phyloP scores from a whole-genome alignment of 2,329 filamentous ascomycete species.

The Cercospora sp. region DNA sequence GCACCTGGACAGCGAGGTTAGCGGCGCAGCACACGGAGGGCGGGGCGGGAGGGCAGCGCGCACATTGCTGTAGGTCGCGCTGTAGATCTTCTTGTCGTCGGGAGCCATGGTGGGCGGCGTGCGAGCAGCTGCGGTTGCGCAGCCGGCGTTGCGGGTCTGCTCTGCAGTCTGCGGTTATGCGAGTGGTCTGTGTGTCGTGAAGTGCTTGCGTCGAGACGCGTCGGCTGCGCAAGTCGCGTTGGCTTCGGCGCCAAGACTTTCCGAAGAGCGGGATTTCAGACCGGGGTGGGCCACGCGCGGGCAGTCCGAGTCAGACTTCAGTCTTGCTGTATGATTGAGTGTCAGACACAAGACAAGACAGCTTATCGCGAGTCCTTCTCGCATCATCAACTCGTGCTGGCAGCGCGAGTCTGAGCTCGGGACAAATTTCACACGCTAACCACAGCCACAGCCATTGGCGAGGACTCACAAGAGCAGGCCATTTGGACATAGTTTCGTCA shows the following conservation, averaged over 20 bases:
- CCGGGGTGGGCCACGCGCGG: neutral
- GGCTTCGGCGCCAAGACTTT: constrained; percentile 1
- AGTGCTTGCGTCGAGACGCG: constrained; percentile 7
- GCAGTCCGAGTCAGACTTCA: neutral
- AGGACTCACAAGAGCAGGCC: neutral
- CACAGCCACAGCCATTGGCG: neutral
- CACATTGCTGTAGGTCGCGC: constrained; percentile 61
- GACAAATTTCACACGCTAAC: neutral
- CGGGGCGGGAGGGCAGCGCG: constrained; percentile 14
- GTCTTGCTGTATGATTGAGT: neutral
- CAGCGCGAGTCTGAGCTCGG: neutral
- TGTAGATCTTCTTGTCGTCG: constrained; percentile 55
- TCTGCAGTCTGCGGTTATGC: constrained; percentile 1
- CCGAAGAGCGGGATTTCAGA: neutral
- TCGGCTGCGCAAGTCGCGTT: neutral
- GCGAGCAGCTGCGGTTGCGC: neutral
- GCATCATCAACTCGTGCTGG: neutral
- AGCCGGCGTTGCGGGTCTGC: constrained; percentile 4
- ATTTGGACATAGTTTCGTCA: neutral
- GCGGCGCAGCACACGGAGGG: neutral
- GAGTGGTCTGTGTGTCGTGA: constrained; percentile 3
- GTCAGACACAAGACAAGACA: neutral
- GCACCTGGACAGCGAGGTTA: constrained; percentile 61
- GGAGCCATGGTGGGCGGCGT: constrained; percentile 23
- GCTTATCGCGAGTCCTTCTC: neutral